A percentile compares a stretch with the other conserved stretches of the same genome.
Evolutionary conservation across 2,329 filamentous ascomycete species (phyloP).

Genomic region (Stagonosporopsis cucurbitacearum): DNA sequence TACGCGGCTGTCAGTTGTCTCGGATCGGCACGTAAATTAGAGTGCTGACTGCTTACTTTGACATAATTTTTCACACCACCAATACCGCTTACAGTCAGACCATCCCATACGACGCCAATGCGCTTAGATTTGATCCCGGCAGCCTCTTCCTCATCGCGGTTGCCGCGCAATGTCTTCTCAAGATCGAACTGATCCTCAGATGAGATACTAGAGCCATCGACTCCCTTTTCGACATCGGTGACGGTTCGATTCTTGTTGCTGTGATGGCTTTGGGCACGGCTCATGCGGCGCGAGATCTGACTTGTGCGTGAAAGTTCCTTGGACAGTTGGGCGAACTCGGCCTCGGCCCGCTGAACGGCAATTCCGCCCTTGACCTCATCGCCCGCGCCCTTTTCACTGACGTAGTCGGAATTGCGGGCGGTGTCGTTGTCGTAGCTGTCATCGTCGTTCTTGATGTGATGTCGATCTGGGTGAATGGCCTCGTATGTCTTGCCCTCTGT

Average conservation of each 20-base stretch:
- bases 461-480: conserved; percentile 35
- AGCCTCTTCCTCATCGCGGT: conserved; percentile 72
- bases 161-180: conserved; percentile 74
- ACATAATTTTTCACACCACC: conserved; percentile 76
- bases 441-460: conserved; percentile 23
- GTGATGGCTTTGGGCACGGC: conserved; percentile 55
- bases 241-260: conserved; percentile 46
- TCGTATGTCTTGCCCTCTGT: conserved; percentile 37
- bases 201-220: conserved; percentile 39
- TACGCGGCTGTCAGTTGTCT: conserved; percentile 32
- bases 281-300: conserved; percentile 47
- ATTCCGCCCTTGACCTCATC: conserved; percentile 49
- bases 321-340: conserved; percentile 72
- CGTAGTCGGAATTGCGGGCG: conserved; percentile 30
- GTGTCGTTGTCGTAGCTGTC: conserved; percentile 30
- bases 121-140: conserved; percentile 83
- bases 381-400: conserved; percentile 22
- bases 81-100: conserved; percentile 75
- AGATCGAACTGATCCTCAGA: conserved; percentile 70
- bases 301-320: conserved; percentile 53
- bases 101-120: conserved; percentile 75
- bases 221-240: conserved; percentile 67
- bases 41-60: conserved; percentile 39
- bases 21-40: conserved; percentile 20
- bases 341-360: conserved; percentile 70